Percentiles rank a stretch among this genome's conserved stretches.
Evolutionary conservation across 164 flowering plant species (phyloP).

Genomic region (Chimonanthus praecox): DNA sequence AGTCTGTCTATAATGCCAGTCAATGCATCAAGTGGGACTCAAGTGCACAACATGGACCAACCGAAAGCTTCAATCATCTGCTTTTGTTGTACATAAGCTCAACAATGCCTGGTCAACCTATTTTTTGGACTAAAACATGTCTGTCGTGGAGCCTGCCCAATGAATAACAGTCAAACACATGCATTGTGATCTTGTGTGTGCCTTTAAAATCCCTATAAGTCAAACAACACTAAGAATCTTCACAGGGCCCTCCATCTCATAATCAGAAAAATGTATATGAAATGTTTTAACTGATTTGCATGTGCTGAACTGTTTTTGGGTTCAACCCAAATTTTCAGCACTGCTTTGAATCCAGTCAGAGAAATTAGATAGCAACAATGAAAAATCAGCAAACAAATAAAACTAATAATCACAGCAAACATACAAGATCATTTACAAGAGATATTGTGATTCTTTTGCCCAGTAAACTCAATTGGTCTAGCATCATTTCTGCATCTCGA

Average conservation of each 20-base stretch:
- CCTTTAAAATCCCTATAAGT: not conserved
- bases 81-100: not conserved
- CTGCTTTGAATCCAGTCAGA: not conserved
- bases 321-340: not conserved
- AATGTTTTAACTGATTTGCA: not conserved
- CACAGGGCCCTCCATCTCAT: not conserved
- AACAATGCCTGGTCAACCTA: not conserved
- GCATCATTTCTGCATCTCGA: slow-evolving; percentile 94
- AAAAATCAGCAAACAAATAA: no score
- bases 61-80: not conserved
- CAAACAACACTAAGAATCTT: not conserved
- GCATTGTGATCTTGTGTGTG: not conserved
- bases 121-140: not conserved
- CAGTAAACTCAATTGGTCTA: slow-evolving; percentile 89
- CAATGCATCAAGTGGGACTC: not conserved
- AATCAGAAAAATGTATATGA: not conserved
- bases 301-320: not conserved
- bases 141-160: not conserved
- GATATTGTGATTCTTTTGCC: slow-evolving; percentile 81
- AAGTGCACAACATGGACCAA: not conserved
- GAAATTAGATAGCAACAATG: not conserved
- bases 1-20: not conserved
- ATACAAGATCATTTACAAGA: slow-evolving; percentile 91
- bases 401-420: not conserved
- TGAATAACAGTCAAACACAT: not conserved